phyloP scores from a whole-genome alignment of 2,329 filamentous ascomycete genomes.

The Phyllosticta capitalensis region DNA sequence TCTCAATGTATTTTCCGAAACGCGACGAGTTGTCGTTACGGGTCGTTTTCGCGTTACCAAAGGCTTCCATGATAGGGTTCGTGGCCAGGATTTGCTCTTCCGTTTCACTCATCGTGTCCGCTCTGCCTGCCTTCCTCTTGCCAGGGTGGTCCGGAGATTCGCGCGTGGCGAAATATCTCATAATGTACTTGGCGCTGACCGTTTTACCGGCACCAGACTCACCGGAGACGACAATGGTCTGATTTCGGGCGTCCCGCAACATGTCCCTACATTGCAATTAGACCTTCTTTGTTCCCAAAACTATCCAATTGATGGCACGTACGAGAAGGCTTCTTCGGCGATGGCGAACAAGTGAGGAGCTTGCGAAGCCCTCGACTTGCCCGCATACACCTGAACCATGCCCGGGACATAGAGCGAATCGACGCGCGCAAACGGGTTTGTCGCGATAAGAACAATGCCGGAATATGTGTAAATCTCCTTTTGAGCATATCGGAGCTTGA shows the following conservation, averaged over 20 bases:
- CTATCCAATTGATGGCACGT: conserved; percentile 29
- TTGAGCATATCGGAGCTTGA: conserved; percentile 90
- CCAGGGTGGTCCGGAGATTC: conserved; percentile 84
- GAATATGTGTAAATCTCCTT: conserved; percentile 99
- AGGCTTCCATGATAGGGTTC: conserved; percentile 99
- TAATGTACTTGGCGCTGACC: conserved; percentile 98
- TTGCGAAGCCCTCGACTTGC: conserved; percentile 91
- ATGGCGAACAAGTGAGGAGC: conserved; percentile 98
- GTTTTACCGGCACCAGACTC: conserved; percentile 99
- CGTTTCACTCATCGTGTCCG: conserved; percentile 85
- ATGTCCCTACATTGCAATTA: conserved; percentile 59
- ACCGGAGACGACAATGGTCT: conserved; percentile 98
- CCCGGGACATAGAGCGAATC: conserved; percentile 97
- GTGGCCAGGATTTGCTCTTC: conserved; percentile 97
- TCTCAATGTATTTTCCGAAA: conserved; percentile 99
- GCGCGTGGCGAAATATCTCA: conserved; percentile 98
- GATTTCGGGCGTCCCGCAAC: conserved; percentile 90
- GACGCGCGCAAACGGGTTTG: conserved; percentile 93
- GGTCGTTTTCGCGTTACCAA: conserved; percentile 99
- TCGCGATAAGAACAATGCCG: conserved; percentile 95
- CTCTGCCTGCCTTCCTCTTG: conserved; percentile 62
- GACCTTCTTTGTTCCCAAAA: not conserved
- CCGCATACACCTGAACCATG: conserved; percentile 99
- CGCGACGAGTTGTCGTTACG: conserved; percentile 98
- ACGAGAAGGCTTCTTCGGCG: conserved; percentile 97